phyloP scores from a whole-genome alignment of 805 yeast species.

The Ogataea henricii region DNA sequence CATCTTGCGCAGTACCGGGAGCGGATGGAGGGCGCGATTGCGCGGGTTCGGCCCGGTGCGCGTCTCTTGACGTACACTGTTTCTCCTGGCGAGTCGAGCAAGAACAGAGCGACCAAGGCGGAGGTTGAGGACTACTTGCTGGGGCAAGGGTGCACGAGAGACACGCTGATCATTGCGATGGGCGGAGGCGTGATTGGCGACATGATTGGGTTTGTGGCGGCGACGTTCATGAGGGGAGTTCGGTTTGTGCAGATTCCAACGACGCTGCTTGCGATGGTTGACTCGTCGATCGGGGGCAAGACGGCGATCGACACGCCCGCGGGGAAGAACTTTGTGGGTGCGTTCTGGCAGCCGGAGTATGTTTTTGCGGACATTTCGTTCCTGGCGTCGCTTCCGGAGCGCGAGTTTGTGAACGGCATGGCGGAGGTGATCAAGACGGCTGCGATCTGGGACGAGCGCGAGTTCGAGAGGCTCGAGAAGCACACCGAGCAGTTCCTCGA shows the following conservation, averaged over 20 bases:
- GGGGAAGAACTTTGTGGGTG: slow-evolving; percentile 95
- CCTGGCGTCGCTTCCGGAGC: slow-evolving; percentile 81
- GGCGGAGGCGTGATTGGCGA: slow-evolving; percentile 99
- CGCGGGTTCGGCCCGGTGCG: slow-evolving; percentile 47
- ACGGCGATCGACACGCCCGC: slow-evolving; percentile 96
- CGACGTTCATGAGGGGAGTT: slow-evolving; percentile 98
- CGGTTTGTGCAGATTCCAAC: slow-evolving; percentile 94
- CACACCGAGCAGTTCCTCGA: slow-evolving; percentile 70
- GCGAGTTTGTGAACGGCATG: slow-evolving; percentile 97
- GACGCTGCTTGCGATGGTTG: slow-evolving; percentile 93
- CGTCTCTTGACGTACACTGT: slow-evolving; percentile 75
- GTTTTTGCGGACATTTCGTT: slow-evolving; percentile 87
- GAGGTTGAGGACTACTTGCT: slow-evolving; percentile 88
- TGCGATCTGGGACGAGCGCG: slow-evolving; percentile 93
- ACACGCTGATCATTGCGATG: slow-evolving; percentile 88
- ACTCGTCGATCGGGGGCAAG: slow-evolving; percentile 96
- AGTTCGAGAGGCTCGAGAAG: slow-evolving; percentile 80
- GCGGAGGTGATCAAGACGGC: slow-evolving; percentile 98
- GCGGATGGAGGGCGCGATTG: slow-evolving; percentile 44
- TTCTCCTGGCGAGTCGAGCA: slow-evolving; percentile 91
- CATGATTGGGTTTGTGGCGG: slow-evolving; percentile 98
- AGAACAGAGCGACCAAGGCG: slow-evolving; percentile 86
- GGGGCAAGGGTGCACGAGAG: slow-evolving; percentile 87
- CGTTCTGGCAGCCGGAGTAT: slow-evolving; percentile 94
- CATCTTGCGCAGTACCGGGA: slow-evolving; percentile 52